Base-by-base conservation (phyloP, 2,329 filamentous ascomycete genomes). In the Pyricularia sp. region DNA sequence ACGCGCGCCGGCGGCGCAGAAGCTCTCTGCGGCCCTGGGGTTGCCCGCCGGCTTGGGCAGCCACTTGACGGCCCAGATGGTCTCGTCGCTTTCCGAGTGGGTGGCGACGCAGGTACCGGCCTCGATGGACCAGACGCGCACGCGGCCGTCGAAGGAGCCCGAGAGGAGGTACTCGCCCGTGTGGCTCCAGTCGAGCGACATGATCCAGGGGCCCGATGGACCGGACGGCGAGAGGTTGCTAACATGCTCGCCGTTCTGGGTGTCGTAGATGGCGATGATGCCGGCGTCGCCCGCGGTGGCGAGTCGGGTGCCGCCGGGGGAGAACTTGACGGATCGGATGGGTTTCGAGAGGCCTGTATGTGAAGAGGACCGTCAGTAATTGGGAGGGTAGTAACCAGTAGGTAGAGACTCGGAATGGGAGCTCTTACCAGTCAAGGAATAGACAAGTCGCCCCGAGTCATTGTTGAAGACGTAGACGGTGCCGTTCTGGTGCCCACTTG, bases 381-480 rank as follows among this genome's bases (percentile, higher is more conserved):
- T 28, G 25, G 26, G 11, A 25, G 25, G 59, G 4, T 26, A 30
- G 23, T 4, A 33, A 65, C 11, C 64, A 11, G 12, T 36, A 2
- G 42, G 17, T 33, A 64, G 17, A 20, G 55, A 20, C 20, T 42
- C 26, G 20, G 26, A 20, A 4, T 10, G n/a, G 23, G 25, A 26
- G 26, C 20, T 75, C 84, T 71, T 81, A 92, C 92, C 90, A 68
- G 92, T 90, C 28, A 99, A 83, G 9, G 93, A 95, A 79, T 97
- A 94, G 14, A 92, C 84, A 73, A 99, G 87, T 68, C 92, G 88
- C 3, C 92, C 92, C 0, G 91, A 93, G 73, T 93, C 90, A 75
- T 97, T 98, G 82, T 93, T 94, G 84, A 98, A 99, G 71, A 99
- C 88, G 80, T 97, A 97, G 71, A 98, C 87, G 14, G 89, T 90